phyloP scores from a whole-genome alignment of 768 basidiomycete species.

The Suillus lakei region DNA sequence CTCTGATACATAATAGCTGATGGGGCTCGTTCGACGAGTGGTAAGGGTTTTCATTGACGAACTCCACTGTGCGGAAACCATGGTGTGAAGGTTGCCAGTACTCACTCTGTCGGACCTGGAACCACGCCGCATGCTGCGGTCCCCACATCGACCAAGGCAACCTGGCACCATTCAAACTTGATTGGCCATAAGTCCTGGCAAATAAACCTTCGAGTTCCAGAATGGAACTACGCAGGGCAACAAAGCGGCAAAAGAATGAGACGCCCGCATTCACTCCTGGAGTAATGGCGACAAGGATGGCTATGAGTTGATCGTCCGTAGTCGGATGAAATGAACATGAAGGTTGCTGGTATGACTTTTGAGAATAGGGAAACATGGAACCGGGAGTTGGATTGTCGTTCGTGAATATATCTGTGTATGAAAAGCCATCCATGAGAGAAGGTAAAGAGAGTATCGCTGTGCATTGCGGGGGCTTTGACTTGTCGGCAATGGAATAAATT shows the following conservation, averaged over 20 bases:
- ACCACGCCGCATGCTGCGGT: slow-evolving; percentile 56
- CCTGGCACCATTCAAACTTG: background rate
- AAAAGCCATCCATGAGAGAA: too few species aligned
- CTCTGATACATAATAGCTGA: slow-evolving; percentile 39
- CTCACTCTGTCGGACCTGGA: slow-evolving; percentile 26
- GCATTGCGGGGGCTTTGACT: too few species aligned
- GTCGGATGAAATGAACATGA: too few species aligned
- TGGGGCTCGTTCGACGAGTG: slow-evolving; percentile 3
- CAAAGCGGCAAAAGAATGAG: slow-evolving; percentile 51
- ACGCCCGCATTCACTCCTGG: too few species aligned
- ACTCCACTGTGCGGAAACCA: slow-evolving; percentile 55
- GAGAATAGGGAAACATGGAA: too few species aligned
- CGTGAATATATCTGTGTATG: too few species aligned
- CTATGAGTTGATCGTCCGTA: too few species aligned
- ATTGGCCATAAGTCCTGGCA: background rate
- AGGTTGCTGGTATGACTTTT: too few species aligned
- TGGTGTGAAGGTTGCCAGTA: slow-evolving; percentile 59
- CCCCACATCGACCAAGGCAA: slow-evolving; percentile 59
- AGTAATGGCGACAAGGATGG: too few species aligned
- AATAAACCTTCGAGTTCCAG: slow-evolving; percentile 22
- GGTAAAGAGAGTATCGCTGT: too few species aligned
- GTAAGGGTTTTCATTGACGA: slow-evolving; percentile 18
- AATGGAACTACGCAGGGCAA: slow-evolving; percentile 50
- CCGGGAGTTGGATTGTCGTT: too few species aligned
- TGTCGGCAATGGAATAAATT: too few species aligned